Conservation (phyloP, 2,329 filamentous ascomycete genomes). For the Atkinsonella texensis region DNA sequence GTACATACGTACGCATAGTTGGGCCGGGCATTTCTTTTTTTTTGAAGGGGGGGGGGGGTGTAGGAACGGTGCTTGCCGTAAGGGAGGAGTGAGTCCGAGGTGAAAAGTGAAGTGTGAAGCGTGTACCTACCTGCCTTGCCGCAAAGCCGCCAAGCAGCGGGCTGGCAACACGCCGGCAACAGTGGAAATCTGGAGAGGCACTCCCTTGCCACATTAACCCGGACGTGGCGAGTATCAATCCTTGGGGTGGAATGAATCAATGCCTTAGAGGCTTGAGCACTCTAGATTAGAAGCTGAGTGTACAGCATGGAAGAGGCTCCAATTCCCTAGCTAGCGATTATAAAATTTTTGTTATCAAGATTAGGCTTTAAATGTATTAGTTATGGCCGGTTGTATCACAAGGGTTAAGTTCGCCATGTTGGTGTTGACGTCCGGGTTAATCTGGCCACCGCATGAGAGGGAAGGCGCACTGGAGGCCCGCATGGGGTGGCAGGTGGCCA, state of each 20-base stretch:
- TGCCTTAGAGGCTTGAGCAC: too few species aligned
- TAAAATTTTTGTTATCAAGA: too few species aligned
- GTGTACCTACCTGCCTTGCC: not conserved
- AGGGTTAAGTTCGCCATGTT: too few species aligned
- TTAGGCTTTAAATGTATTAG: too few species aligned
- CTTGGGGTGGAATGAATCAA: too few species aligned
- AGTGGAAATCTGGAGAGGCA: not conserved
- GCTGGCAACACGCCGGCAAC: constrained; percentile 2
- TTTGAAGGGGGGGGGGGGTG: constrained; percentile 2
- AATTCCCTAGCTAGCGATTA: too few species aligned
- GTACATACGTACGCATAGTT: not conserved
- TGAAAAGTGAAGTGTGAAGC: not conserved
- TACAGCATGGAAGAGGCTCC: too few species aligned
- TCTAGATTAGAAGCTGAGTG: too few species aligned
- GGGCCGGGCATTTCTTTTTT: not conserved
- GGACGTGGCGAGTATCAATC: too few species aligned
- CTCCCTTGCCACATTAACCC: too few species aligned
- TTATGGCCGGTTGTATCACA: too few species aligned
- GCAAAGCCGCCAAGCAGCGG: not conserved
- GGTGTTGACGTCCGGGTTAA: too few species aligned
- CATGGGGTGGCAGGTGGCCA: not conserved
- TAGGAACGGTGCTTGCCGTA: constrained; percentile 2
- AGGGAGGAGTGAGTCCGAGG: constrained; percentile 8
- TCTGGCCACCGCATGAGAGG: not conserved
- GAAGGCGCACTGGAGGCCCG: constrained; percentile 4